Conservation (phyloP, 768 basidiomycete species). For the Amanita fuliginea region DNA sequence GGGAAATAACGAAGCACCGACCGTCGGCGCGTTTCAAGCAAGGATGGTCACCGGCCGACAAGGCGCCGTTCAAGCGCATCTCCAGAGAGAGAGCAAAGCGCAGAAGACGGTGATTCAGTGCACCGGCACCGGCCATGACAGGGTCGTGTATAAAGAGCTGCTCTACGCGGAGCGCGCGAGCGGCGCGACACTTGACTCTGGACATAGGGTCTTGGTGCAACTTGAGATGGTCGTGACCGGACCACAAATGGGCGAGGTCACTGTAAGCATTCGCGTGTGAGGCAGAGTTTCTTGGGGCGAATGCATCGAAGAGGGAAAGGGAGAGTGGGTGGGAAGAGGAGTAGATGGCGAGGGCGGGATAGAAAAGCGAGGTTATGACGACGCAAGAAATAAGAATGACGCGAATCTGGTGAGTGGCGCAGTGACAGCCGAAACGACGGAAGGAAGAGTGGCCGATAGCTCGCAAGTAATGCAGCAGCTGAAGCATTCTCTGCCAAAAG, state of each 20-base stretch:
- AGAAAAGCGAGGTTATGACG: conserved; percentile 83
- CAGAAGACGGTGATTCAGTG: conserved; percentile 52
- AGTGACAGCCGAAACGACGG: conserved; percentile 74
- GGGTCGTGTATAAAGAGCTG: conserved; percentile 60
- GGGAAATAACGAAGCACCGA: conserved; percentile 62
- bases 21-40: conserved; percentile 46
- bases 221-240: conserved; percentile 49
- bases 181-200: conserved; percentile 59
- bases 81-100: conserved; percentile 58
- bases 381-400: conserved; percentile 81
- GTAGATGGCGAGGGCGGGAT: conserved; percentile 82
- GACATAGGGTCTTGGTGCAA: conserved; percentile 61
- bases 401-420: conserved; percentile 83
- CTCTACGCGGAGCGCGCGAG: conserved; percentile 66
- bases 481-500: too few species aligned
- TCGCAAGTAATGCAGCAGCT: conserved; percentile 27
- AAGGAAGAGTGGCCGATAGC: conserved; percentile 41
- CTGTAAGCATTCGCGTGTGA: conserved; percentile 43
- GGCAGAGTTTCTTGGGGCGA: conserved; percentile 41
- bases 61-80: conserved; percentile 34
- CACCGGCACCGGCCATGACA: conserved; percentile 34
- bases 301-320: conserved; percentile 52
- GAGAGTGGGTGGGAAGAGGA: conserved; percentile 61
- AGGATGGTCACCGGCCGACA: conserved; percentile 26
- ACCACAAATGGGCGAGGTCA: conserved; percentile 67